These are phyloP conservation scores for Botryotinia narcissicola DNA, from an alignment of 2,329 filamentous ascomycete genomes.

Conservation along the genomic window DNA sequence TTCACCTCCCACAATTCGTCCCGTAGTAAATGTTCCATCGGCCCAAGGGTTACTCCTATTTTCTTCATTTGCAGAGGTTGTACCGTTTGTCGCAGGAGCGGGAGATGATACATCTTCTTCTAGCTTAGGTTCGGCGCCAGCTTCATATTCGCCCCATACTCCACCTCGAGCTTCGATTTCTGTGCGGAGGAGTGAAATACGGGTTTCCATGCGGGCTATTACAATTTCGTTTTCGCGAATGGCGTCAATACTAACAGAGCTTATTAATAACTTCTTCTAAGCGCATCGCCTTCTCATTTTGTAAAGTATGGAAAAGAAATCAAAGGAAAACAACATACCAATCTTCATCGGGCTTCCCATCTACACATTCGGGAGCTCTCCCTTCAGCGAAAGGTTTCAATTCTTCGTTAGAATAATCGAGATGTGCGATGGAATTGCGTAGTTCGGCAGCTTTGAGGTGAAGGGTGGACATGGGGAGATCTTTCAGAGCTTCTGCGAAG, in stretches of 20 bases:
- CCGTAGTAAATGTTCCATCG: slow-evolving; percentile 63
- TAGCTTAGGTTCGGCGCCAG: slow-evolving; percentile 43
- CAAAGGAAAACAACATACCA: slow-evolving; percentile 43
- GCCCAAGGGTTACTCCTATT: slow-evolving; percentile 48
- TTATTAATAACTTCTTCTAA: slow-evolving; percentile 65
- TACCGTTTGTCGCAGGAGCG: slow-evolving; percentile 26
- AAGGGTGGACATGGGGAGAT: slow-evolving; percentile 61
- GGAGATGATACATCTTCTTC: slow-evolving; percentile 24
- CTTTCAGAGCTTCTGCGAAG: slow-evolving; percentile 65
- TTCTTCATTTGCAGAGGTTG: slow-evolving; percentile 24
- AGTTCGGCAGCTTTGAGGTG: slow-evolving; percentile 75
- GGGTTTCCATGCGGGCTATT: slow-evolving; percentile 65
- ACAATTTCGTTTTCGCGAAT: slow-evolving; percentile 70
- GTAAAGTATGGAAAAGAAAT: slow-evolving; percentile 36
- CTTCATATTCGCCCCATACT: slow-evolving; percentile 57
- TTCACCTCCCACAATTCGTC: slow-evolving; percentile 52
- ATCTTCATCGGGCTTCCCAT: slow-evolving; percentile 58
- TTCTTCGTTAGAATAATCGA: slow-evolving; percentile 71
- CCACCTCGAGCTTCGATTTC: slow-evolving; percentile 60
- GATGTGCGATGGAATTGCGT: slow-evolving; percentile 70
- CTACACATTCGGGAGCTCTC: slow-evolving; percentile 24
- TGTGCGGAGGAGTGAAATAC: slow-evolving; percentile 59
- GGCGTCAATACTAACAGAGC: slow-evolving; percentile 62
- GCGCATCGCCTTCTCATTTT: slow-evolving; percentile 69
- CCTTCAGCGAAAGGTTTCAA: slow-evolving; percentile 64